A percentile compares a stretch with the other conserved stretches of the same genome.
phyloP scores from a whole-genome alignment of 1,284 basidiomycete genomes.

The Thecaphora thlaspeos region DNA sequence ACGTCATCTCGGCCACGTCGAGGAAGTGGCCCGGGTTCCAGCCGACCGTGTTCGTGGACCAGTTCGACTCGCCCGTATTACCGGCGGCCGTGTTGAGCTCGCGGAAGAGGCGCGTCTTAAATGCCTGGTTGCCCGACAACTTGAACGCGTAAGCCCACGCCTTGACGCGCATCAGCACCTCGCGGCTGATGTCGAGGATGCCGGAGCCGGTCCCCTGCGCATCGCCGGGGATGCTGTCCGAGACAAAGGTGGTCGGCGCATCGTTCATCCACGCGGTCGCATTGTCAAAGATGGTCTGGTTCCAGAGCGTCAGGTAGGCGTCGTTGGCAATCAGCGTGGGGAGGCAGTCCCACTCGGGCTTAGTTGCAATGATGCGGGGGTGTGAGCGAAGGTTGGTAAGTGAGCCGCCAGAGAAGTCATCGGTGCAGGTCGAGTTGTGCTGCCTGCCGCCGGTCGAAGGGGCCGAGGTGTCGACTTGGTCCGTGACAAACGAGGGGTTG shows the following conservation, averaged over 20 bases:
- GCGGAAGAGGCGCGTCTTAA: slow-evolving; percentile 77
- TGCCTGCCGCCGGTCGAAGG: slow-evolving; percentile 16
- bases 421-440: slow-evolving; percentile 28
- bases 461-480: slow-evolving; percentile 64
- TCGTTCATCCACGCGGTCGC: slow-evolving; percentile 70
- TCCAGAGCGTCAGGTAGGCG: slow-evolving; percentile 85
- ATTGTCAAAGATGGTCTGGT: slow-evolving; percentile 84
- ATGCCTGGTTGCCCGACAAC: slow-evolving; percentile 85
- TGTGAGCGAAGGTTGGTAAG: slow-evolving; percentile 70
- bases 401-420: slow-evolving; percentile 65
- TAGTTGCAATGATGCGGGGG: slow-evolving; percentile 85
- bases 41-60: slow-evolving; percentile 61
- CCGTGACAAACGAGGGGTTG: slow-evolving; percentile 82
- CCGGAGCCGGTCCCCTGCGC: slow-evolving; percentile 73
- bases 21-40: slow-evolving; percentile 94
- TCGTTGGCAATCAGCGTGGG: slow-evolving; percentile 74
- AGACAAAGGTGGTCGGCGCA: slow-evolving; percentile 69
- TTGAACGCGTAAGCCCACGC: slow-evolving; percentile 87
- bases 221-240: too few species aligned
- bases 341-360: slow-evolving; percentile 87
- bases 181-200: slow-evolving; percentile 86
- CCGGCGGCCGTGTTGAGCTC: slow-evolving; percentile 66
- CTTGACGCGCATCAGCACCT: slow-evolving; percentile 86
- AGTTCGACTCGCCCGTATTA: slow-evolving; percentile 61
- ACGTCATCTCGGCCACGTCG: slow-evolving; percentile 82